These are phyloP conservation scores for Lachancea quebecensis DNA, from an alignment of 805 yeast species.

Conservation along the genomic window DNA sequence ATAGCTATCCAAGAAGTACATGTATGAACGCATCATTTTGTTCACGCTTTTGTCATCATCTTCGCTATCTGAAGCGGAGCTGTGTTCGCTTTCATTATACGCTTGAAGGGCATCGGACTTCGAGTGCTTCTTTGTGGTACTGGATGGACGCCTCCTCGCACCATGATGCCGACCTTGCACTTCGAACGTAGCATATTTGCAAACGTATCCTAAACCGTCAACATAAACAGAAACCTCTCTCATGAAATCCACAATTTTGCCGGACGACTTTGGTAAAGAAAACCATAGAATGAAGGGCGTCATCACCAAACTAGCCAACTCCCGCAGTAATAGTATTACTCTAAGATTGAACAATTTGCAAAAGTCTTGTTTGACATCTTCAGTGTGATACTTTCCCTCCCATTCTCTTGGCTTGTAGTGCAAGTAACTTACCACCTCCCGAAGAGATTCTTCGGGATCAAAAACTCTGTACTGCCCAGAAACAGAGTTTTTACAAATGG, in stretches of 20 bases:
- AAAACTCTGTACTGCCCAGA: slow-evolving; percentile 65
- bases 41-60: slow-evolving; percentile 48
- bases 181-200: slow-evolving; percentile 89
- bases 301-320: slow-evolving; percentile 70
- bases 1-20: slow-evolving; percentile 82
- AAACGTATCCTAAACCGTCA: slow-evolving; percentile 92
- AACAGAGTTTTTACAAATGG: slow-evolving; percentile 66
- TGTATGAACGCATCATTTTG: slow-evolving; percentile 86
- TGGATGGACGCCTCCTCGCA: slow-evolving; percentile 16
- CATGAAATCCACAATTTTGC: slow-evolving; percentile 80
- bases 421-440: slow-evolving; percentile 76
- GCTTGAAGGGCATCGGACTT: slow-evolving; percentile 4
- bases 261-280: slow-evolving; percentile 65
- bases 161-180: slow-evolving; percentile 52
- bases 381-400: slow-evolving; percentile 81
- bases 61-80: slow-evolving; percentile 14
- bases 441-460: slow-evolving; percentile 85
- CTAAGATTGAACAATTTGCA: slow-evolving; percentile 71
- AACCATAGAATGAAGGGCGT: slow-evolving; percentile 90
- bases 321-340: slow-evolving; percentile 63
- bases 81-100: slow-evolving; percentile 13
- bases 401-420: slow-evolving; percentile 85
- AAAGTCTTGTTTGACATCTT: slow-evolving; percentile 76
- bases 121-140: slow-evolving; percentile 21
- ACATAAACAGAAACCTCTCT: slow-evolving; percentile 84